phyloP scores from a whole-genome alignment of 2,329 filamentous ascomycete species.

The Nemania sp. region DNA sequence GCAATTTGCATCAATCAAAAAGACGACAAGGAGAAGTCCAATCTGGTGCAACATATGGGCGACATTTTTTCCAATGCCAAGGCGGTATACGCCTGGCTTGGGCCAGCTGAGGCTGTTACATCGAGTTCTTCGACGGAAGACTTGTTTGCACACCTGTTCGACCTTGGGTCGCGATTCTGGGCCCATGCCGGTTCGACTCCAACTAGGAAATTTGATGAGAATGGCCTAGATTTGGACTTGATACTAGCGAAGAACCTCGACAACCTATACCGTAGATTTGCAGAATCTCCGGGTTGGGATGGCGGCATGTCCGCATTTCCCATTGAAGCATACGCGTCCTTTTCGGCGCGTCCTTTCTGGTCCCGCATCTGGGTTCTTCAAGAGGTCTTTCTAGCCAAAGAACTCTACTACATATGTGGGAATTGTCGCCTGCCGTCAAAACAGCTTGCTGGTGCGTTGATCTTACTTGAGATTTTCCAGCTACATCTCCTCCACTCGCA shows the following conservation, averaged over 20 bases:
- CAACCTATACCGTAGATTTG: background rate
- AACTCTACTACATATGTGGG: constrained; percentile 17
- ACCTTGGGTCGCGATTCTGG: constrained; percentile 17
- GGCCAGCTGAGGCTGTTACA: background rate
- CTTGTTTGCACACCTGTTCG: constrained; percentile 6
- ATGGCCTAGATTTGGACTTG: constrained; percentile 4
- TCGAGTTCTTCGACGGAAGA: background rate
- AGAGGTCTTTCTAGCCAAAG: constrained; percentile 16
- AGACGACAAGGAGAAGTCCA: constrained; percentile 17
- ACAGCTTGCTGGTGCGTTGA: constrained; percentile 12
- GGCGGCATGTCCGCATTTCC: constrained; percentile 15
- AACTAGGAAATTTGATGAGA: background rate
- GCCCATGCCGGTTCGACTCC: background rate
- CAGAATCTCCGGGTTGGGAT: background rate
- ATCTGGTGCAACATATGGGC: constrained; percentile 15
- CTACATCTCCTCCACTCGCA: constrained; percentile 4
- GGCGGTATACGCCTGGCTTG: constrained; percentile 20
- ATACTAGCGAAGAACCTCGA: constrained; percentile 5
- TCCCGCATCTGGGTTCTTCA: constrained; percentile 23
- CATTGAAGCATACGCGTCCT: constrained; percentile 6
- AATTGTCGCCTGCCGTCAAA: background rate
- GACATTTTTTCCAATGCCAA: constrained; percentile 15
- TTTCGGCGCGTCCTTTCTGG: constrained; percentile 17
- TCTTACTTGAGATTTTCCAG: constrained; percentile 18
- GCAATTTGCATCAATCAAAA: constrained; percentile 22